phyloP scores from a whole-genome alignment of 2,329 filamentous ascomycete species.

The Mycocentrospora acerina region DNA sequence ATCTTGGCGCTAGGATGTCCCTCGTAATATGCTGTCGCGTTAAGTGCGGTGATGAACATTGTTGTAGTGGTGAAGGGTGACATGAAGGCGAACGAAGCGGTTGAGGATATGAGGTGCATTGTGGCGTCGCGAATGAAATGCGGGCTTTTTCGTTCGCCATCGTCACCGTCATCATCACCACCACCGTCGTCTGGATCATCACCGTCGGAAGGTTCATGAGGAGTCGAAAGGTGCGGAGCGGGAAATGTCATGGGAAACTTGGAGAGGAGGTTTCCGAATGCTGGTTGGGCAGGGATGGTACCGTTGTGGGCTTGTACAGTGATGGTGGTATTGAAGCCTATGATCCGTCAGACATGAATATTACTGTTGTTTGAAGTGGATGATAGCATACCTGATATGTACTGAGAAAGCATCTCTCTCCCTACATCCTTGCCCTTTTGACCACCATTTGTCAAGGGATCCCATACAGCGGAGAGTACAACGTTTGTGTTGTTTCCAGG shows the following conservation, averaged over 20 bases:
- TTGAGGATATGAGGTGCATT: conserved; percentile 82
- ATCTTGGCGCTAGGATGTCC: conserved; percentile 78
- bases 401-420: conserved; percentile 76
- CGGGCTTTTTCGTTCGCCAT: conserved; percentile 47
- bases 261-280: conserved; percentile 72
- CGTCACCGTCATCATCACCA: conserved; percentile 42
- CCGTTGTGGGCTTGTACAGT: conserved; percentile 69
- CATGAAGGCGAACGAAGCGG: conserved; percentile 78
- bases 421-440: conserved; percentile 63
- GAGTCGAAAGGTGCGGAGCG: conserved; percentile 63
- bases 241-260: conserved; percentile 70
- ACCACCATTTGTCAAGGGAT: conserved; percentile 66
- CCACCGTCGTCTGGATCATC: conserved; percentile 32
- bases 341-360: too few species aligned
- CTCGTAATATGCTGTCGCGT: conserved; percentile 85
- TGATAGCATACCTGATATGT: conserved; percentile 73
- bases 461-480: conserved; percentile 70
- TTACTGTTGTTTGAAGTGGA: background rate
- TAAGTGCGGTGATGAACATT: conserved; percentile 74
- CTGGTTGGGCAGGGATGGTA: conserved; percentile 73
- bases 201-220: conserved; percentile 53
- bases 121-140: conserved; percentile 84
- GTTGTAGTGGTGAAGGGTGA: conserved; percentile 76
- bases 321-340: conserved; percentile 77
- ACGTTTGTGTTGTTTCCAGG: conserved; percentile 73